Evolutionary conservation across 768 basidiomycete genomes (phyloP).

Genomic region (Dentipellis sp.): DNA sequence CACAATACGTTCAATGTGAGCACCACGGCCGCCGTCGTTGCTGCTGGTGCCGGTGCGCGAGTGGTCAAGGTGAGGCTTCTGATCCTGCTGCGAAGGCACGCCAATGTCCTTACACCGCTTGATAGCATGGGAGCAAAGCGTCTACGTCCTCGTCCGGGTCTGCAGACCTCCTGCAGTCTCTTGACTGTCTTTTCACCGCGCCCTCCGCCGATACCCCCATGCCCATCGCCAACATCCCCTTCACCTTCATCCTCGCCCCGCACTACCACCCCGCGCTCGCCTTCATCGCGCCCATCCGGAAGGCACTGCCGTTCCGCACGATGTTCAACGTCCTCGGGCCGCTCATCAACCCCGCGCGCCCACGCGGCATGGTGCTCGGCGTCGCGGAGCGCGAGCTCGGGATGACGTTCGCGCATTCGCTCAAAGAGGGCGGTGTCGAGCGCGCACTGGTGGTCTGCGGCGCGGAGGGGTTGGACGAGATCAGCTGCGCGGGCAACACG

Average conservation of each 20-base stretch:
- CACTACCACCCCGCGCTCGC: constrained; percentile 89
- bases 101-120: background rate
- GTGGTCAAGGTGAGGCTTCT: constrained; percentile 70
- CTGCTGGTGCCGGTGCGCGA: constrained; percentile 87
- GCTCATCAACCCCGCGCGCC: constrained; percentile 83
- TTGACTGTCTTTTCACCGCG: constrained; percentile 67
- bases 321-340: constrained; percentile 96
- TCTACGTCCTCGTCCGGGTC: constrained; percentile 93
- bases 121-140: constrained; percentile 81
- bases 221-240: constrained; percentile 60
- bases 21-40: constrained; percentile 88
- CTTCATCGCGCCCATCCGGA: constrained; percentile 74
- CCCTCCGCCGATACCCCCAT: constrained; percentile 49
- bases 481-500: constrained; percentile 88
- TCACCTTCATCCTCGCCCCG: constrained; percentile 89
- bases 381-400: constrained; percentile 81
- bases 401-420: constrained; percentile 65
- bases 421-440: constrained; percentile 64
- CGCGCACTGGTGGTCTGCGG: constrained; percentile 93
- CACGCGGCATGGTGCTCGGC: constrained; percentile 85
- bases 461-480: constrained; percentile 86
- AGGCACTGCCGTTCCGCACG: constrained; percentile 85
- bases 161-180: constrained; percentile 81
- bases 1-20: constrained; percentile 96
- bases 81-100: background rate